Conservation (phyloP, 805 yeast genomes). For the Candida taoyuanica region DNA sequence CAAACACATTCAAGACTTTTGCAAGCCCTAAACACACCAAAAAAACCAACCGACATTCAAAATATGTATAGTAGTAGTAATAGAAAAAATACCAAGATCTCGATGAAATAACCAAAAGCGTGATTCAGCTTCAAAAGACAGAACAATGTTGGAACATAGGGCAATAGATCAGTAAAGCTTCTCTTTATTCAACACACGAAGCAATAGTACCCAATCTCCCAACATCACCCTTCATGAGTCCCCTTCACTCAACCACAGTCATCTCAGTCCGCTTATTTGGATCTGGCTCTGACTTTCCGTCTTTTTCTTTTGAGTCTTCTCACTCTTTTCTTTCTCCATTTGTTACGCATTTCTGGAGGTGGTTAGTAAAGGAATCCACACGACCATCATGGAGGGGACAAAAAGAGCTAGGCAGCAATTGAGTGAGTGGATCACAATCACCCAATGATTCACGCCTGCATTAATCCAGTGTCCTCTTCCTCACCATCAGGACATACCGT, state of each 20-base stretch:
- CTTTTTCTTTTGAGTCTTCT: conserved; percentile 99
- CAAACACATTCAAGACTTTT: not conserved
- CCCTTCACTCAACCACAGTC: conserved; percentile 7
- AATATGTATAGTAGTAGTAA: not conserved
- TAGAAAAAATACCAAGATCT: conserved; percentile 4
- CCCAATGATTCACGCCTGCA: too few relatives aligned
- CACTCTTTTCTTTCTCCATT: conserved; percentile 99
- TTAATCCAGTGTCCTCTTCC: too few relatives aligned
- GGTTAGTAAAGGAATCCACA: too few relatives aligned
- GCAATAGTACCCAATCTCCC: not conserved
- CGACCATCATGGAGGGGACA: too few relatives aligned
- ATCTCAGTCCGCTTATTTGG: conserved; percentile 71
- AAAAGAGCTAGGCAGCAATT: too few relatives aligned
- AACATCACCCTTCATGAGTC: not conserved
- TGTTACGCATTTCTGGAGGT: conserved; percentile 69
- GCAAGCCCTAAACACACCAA: not conserved
- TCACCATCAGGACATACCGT: conserved; percentile 19
- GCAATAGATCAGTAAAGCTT: not conserved
- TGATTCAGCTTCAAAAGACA: too few relatives aligned
- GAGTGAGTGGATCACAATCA: too few relatives aligned
- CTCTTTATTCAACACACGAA: not conserved
- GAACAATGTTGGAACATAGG: too few relatives aligned
- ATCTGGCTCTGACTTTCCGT: conserved; percentile 99
- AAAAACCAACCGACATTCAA: not conserved
- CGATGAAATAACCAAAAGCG: conserved; percentile 7